These are phyloP conservation scores for Geotrichum carabidarum DNA, from an alignment of 1,139 yeast species.

Conservation along the genomic window DNA sequence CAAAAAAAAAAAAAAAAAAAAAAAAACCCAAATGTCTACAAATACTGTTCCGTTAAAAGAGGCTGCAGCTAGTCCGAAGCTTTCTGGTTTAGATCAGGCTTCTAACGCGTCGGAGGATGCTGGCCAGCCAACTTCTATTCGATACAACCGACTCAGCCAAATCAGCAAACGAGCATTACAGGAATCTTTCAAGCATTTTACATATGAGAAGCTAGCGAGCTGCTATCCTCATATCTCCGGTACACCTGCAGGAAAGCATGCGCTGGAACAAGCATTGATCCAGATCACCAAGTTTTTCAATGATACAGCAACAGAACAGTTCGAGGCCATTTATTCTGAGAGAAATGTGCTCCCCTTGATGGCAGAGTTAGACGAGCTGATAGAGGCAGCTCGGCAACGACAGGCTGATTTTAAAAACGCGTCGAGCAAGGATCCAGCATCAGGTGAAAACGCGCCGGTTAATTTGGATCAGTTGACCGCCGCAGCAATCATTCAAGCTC, in stretches of 20 bases:
- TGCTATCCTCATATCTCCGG: conserved; percentile 63
- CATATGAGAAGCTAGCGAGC: conserved; percentile 53
- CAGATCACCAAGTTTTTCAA: conserved; percentile 64
- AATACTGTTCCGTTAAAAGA: conserved; percentile 5
- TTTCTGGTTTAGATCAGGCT: background rate
- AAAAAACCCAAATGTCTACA: background rate
- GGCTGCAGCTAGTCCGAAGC: conserved; percentile 7
- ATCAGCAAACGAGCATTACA: conserved; percentile 64
- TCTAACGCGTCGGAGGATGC: background rate
- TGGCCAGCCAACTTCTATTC: conserved; percentile 30
- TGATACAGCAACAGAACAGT: conserved; percentile 53
- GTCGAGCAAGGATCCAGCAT: background rate
- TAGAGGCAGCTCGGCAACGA: conserved; percentile 46
- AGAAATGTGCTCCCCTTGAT: conserved; percentile 54
- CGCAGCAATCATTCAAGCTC: conserved; percentile 32
- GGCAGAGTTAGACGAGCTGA: conserved; percentile 60
- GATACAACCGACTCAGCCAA: conserved; percentile 51
- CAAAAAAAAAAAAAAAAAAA: too few species aligned
- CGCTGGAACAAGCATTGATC: conserved; percentile 53
- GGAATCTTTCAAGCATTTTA: conserved; percentile 58
- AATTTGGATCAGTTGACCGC: conserved; percentile 33
- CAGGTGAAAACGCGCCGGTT: conserved; percentile 25
- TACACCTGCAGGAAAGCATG: conserved; percentile 47
- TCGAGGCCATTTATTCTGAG: conserved; percentile 60
- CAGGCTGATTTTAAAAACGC: conserved; percentile 6